Conservation (phyloP, 345 rosid species). For the Eucalyptus shirleyi region DNA sequence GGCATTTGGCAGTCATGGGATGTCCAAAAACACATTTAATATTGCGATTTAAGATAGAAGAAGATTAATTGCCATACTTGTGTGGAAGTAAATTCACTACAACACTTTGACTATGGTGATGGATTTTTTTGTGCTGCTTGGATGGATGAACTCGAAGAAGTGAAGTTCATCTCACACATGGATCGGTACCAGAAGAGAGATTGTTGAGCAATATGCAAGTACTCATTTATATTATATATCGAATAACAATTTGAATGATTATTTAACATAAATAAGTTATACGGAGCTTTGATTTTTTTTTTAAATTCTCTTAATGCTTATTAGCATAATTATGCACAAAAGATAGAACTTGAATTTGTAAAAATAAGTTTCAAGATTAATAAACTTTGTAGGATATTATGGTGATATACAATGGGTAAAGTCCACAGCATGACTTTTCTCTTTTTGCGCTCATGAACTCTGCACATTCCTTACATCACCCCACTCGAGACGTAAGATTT, state of each 20-base stretch:
- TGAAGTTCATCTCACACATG: not conserved
- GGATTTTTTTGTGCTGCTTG: too few relatives aligned
- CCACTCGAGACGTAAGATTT: too few relatives aligned
- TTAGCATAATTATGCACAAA: not conserved
- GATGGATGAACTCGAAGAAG: not conserved
- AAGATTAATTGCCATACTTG: not conserved
- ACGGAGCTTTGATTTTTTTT: not conserved
- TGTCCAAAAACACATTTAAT: not conserved
- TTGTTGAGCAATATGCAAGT: too few relatives aligned
- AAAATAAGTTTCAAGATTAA: not conserved
- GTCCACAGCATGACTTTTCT: too few relatives aligned
- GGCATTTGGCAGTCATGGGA: too few relatives aligned
- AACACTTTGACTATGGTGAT: not conserved
- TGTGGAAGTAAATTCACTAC: not conserved
- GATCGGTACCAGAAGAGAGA: not conserved
- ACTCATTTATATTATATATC: not conserved
- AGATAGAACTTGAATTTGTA: not conserved
- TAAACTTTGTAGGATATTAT: not conserved
- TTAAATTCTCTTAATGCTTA: too few relatives aligned
- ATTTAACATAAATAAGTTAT: not conserved
- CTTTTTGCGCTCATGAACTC: too few relatives aligned
- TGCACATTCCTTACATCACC: too few relatives aligned
- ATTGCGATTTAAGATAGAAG: not conserved
- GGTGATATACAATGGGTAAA: too few relatives aligned
- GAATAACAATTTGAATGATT: not conserved